Percentiles rank a stretch among this genome's conserved stretches.
phyloP scores from a whole-genome alignment of 2,329 filamentous ascomycete genomes.

The Hortaea sp. region DNA sequence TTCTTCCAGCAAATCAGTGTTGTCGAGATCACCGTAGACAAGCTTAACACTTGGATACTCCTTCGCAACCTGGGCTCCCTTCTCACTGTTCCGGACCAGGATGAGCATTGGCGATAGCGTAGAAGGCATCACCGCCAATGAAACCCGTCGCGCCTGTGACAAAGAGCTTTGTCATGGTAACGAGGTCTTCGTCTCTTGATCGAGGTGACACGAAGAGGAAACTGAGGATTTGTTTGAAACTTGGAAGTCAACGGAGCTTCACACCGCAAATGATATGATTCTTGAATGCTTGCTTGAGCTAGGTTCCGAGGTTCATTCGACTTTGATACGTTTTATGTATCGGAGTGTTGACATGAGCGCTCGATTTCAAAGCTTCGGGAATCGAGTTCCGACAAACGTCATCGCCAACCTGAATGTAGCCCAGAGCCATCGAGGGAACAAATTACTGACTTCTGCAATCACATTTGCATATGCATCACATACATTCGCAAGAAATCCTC shows the following conservation, averaged over 20 bases:
- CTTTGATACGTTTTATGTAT: background rate
- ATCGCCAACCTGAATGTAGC: background rate
- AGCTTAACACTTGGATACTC: conserved; percentile 39
- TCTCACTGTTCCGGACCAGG: conserved; percentile 42
- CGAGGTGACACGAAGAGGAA: background rate
- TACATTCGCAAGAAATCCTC: too few relatives aligned
- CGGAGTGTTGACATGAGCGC: background rate
- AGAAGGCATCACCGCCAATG: conserved; percentile 36
- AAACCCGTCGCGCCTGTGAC: conserved; percentile 13
- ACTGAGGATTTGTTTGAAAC: background rate
- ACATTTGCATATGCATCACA: too few relatives aligned
- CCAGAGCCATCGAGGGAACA: too few relatives aligned
- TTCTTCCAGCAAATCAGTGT: conserved; percentile 32
- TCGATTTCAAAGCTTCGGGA: background rate
- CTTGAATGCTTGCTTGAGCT: background rate
- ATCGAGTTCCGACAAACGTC: background rate
- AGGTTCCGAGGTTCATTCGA: background rate
- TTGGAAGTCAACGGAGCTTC: background rate
- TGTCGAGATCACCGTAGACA: conserved; percentile 43
- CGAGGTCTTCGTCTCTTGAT: background rate
- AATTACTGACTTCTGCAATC: too few relatives aligned
- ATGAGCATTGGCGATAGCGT: conserved; percentile 33
- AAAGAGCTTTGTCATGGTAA: conserved; percentile 15
- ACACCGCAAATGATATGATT: too few relatives aligned
- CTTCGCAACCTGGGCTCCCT: conserved; percentile 35